These are phyloP conservation scores for Acer campestre DNA, from an alignment of 345 rosid species.

Conservation along the genomic window DNA sequence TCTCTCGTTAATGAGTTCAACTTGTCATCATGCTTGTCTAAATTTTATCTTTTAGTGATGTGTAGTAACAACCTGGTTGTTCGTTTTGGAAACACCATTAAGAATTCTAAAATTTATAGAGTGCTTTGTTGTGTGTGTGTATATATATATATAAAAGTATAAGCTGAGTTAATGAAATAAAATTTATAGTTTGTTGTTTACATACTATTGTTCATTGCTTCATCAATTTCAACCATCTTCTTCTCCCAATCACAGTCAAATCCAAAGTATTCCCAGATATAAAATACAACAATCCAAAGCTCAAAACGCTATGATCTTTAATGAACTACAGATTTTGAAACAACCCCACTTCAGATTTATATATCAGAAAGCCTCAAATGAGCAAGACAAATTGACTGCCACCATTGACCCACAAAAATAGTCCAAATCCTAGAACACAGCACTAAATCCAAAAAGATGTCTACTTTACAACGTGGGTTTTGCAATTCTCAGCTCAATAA, in stretches of 20 bases:
- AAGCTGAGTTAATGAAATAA: no score
- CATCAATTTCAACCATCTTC: conserved; percentile 40
- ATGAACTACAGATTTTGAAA: not conserved
- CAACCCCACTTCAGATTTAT: conserved; percentile 4
- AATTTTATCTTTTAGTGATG: not conserved
- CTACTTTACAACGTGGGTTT: conserved; percentile 12
- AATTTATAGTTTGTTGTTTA: not conserved
- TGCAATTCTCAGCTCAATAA: not conserved
- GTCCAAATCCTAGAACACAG: not conserved
- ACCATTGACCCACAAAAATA: conserved; percentile 15
- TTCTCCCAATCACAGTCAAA: conserved; percentile 1
- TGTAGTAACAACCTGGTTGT: not conserved
- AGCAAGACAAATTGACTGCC: conserved; percentile 14
- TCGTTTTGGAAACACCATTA: not conserved
- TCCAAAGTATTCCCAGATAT: not conserved
- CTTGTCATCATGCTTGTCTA: not conserved
- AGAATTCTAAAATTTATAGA: no score
- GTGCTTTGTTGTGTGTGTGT: no score
- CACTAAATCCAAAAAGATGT: not conserved
- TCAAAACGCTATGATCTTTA: conserved; percentile 12
- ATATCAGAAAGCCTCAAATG: conserved; percentile 7
- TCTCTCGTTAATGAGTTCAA: not conserved
- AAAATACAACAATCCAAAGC: conserved; percentile 1
- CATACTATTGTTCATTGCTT: conserved; percentile 14
- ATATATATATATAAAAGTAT: no score